phyloP scores from a whole-genome alignment of 2,329 filamentous ascomycete species.

The Zymoseptoria tritici region DNA sequence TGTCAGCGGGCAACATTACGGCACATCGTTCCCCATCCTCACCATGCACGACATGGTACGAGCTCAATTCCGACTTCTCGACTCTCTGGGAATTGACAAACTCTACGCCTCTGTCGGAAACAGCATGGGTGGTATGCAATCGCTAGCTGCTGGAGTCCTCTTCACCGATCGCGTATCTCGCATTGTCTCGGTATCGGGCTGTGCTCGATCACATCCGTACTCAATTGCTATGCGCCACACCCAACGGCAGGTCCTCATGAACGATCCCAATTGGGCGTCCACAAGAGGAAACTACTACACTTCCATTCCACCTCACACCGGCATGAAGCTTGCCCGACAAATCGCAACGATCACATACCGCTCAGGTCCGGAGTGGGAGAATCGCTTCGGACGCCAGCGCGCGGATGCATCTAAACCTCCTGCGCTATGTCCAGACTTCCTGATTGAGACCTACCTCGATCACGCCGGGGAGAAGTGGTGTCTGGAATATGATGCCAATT shows the following conservation, averaged over 20 bases:
- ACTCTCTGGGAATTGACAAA: conserved; percentile 65
- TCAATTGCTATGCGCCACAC: conserved; percentile 98
- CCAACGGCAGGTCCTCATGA: conserved; percentile 95
- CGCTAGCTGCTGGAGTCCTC: conserved; percentile 74
- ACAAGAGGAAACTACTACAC: conserved; percentile 84
- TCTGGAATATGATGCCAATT: conserved; percentile 92
- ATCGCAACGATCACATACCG: conserved; percentile 97
- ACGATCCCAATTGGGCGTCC: conserved; percentile 81
- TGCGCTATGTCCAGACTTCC: conserved; percentile 90
- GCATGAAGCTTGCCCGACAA: conserved; percentile 96
- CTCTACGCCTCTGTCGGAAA: conserved; percentile 90
- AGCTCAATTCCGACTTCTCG: conserved; percentile 84
- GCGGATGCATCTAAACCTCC: conserved; percentile 82
- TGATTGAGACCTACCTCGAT: conserved; percentile 97
- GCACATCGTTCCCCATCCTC: conserved; percentile 88
- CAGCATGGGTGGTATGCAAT: conserved; percentile 99
- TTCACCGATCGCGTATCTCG: conserved; percentile 75
- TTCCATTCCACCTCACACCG: conserved; percentile 78
- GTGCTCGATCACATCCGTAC: conserved; percentile 90
- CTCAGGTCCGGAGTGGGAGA: conserved; percentile 95
- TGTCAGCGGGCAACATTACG: conserved; percentile 78
- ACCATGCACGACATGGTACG: conserved; percentile 98
- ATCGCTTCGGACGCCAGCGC: conserved; percentile 78
- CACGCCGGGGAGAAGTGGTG: conserved; percentile 98
- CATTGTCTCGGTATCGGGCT: conserved; percentile 85